phyloP scores from a whole-genome alignment of 305 asterid species.

The Salvia sclarea region DNA sequence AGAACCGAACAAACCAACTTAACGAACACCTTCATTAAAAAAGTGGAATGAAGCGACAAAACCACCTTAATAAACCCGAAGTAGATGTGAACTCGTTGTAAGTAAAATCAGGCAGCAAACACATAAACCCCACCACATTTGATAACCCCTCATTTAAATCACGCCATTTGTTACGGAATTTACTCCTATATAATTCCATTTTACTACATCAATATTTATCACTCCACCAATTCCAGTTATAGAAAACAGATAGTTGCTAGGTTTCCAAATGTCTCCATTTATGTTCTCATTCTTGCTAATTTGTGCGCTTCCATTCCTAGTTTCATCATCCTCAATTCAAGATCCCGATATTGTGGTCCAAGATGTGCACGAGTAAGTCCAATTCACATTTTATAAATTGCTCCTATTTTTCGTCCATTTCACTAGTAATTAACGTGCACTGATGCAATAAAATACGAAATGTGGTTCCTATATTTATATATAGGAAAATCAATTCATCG shows the following conservation, averaged over 20 bases:
- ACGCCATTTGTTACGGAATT: conserved; percentile 70
- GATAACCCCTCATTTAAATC: conserved; percentile 40
- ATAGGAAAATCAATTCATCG: conserved; percentile 68
- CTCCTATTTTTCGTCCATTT: background rate
- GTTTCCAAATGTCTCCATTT: conserved; percentile 1
- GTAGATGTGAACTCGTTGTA: conserved; percentile 34
- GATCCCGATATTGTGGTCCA: conserved; percentile 60
- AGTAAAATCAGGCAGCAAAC: background rate
- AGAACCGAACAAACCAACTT: conserved; percentile 23
- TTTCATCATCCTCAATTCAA: conserved; percentile 34
- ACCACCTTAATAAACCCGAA: conserved; percentile 7
- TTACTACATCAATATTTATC: conserved; percentile 23
- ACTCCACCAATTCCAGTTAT: background rate
- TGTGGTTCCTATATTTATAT: background rate
- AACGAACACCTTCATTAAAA: conserved; percentile 34
- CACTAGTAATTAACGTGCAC: background rate
- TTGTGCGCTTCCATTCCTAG: conserved; percentile 32
- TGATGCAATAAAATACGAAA: background rate
- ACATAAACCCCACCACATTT: conserved; percentile 25
- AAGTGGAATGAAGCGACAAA: conserved; percentile 28
- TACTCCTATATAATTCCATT: conserved; percentile 26
- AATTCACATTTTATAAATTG: background rate
- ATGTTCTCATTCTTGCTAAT: conserved; percentile 22
- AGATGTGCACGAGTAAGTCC: conserved; percentile 56
- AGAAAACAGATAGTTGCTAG: conserved; percentile 32